Evolutionary conservation across 2,329 filamentous ascomycete species (phyloP).

Genomic region (Diaporthe sp.): DNA sequence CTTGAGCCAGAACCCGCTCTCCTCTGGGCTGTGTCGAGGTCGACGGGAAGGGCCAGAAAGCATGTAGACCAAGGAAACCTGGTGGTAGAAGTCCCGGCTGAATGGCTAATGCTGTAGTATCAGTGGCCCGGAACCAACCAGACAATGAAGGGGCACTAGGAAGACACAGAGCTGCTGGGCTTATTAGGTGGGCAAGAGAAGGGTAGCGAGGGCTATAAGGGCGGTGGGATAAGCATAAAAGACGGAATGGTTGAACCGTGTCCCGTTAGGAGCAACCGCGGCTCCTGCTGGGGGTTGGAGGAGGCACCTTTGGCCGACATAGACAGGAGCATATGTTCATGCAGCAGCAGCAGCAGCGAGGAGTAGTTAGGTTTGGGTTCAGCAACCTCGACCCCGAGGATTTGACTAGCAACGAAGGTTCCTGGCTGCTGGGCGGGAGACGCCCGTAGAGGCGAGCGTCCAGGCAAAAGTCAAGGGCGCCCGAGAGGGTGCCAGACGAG

Average conservation of each 20-base stretch:
- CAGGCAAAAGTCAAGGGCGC: neutral
- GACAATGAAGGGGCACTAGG: conserved; percentile 44
- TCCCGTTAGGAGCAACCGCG: conserved; percentile 20
- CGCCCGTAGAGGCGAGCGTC: conserved; percentile 40
- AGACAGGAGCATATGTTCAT: conserved; percentile 16
- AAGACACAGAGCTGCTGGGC: conserved; percentile 41
- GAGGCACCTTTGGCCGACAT: conserved; percentile 14
- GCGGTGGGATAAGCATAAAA: conserved; percentile 33
- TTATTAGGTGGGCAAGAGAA: conserved; percentile 30
- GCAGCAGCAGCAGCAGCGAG: conserved; percentile 24
- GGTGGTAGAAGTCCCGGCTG: conserved; percentile 61
- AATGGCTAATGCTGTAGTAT: conserved; percentile 64
- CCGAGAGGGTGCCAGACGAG: conserved; percentile 41
- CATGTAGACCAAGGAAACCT: conserved; percentile 54
- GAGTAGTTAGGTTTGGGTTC: neutral
- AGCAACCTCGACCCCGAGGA: conserved; percentile 27
- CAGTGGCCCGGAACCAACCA: conserved; percentile 55
- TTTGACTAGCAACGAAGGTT: conserved; percentile 33
- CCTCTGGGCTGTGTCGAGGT: conserved; percentile 39
- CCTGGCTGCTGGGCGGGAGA: conserved; percentile 19
- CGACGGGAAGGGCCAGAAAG: conserved; percentile 51
- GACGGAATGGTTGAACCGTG: conserved; percentile 14
- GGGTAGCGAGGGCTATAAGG: conserved; percentile 31
- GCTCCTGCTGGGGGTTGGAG: conserved; percentile 14
- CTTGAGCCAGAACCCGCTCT: conserved; percentile 53